Evolutionary conservation across 2,329 filamentous ascomycete genomes (phyloP), one percentile per base, ranked within the genome.

Genomic region (Ophiostoma sp.): DNA sequence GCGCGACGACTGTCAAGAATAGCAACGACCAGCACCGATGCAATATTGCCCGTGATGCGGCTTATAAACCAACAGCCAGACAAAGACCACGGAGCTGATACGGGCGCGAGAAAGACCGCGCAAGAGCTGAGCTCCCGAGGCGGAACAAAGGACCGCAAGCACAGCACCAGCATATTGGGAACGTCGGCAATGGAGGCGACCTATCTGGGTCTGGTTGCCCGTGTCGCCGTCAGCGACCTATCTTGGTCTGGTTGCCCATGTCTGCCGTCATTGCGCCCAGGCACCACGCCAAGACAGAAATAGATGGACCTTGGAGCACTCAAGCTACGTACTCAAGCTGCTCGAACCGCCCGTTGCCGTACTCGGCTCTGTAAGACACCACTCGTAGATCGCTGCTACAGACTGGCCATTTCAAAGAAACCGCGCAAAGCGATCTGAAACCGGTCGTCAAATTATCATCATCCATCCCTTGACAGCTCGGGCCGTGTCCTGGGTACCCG

Each of bases 391-490:
- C 49, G 49, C 49, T 55, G 49, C 49, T 55, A 55, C 49, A 55
- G 18, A 18, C 27, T 27, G 27, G 12, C 49, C 49, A 55, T 55
- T 14, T 55, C n/a, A 55, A 55, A 55, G 49, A 55, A 55, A 55
- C 49, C 49, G 49, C 49, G 49, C 49, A 55, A 55, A 55, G 49
- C 12, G 8, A 55, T 55, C 49, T 55, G 49, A 55, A 55, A 55
- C 49, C 49, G 12, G 45, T 55, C 49, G n/a, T n/a, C 49, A 55
- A 55, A 55, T 55, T 27, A 55, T 55, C 16, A 55, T 47, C 45
- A 47, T 55, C 49, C 45, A 47, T 55, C 49, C 49, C 49, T 55
- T 55, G 49, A 55, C 49, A 55, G 49, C 49, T 52, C 27, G n/a
- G 49, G 8, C 8, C 27, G 49, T 27, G 27, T 27, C 49, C 49